Evolutionary conservation across 176 grass and related monocot species (phyloP).

Genomic region (Typha latifolia): DNA sequence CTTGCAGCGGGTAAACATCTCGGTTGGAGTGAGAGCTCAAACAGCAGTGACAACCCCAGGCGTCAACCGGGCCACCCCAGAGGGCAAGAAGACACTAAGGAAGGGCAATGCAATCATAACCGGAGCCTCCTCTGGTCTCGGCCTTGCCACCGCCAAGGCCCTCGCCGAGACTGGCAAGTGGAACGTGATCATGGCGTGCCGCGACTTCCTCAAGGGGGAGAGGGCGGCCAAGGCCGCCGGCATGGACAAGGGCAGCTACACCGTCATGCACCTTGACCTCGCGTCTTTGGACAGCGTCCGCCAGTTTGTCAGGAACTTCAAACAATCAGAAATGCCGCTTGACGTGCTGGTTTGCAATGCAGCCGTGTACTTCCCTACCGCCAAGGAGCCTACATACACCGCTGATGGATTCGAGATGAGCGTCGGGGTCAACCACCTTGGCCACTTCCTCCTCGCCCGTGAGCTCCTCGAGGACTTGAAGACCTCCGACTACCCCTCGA

Average conservation of each 20-base stretch:
- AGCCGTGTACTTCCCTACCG: slow-evolving; percentile 86
- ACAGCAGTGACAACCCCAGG: slow-evolving; percentile 44
- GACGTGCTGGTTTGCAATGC: slow-evolving; percentile 98
- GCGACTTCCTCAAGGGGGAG: slow-evolving; percentile 94
- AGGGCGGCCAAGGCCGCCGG: slow-evolving; percentile 66
- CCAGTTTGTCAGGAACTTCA: slow-evolving; percentile 63
- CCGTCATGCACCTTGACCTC: slow-evolving; percentile 85
- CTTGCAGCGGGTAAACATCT: slow-evolving; percentile 37
- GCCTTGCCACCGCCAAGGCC: slow-evolving; percentile 89
- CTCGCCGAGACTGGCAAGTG: slow-evolving; percentile 75
- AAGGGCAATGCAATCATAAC: slow-evolving; percentile 88
- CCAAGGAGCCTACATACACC: slow-evolving; percentile 82
- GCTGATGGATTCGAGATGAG: slow-evolving; percentile 96
- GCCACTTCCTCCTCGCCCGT: slow-evolving; percentile 80
- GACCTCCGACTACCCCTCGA: slow-evolving; percentile 68
- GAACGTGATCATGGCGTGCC: slow-evolving; percentile 95
- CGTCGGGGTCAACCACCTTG: slow-evolving; percentile 96
- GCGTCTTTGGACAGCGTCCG: slow-evolving; percentile 87
- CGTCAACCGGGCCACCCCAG: slow-evolving; percentile 26
- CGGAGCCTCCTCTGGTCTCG: slow-evolving; percentile 83
- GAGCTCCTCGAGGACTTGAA: slow-evolving; percentile 58
- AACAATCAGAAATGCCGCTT: slow-evolving; percentile 50
- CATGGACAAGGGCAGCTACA: slow-evolving; percentile 74
- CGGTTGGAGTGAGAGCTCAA: slow-evolving; percentile 59
- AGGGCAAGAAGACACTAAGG: slow-evolving; percentile 73